Evolutionary conservation across 2,329 filamentous ascomycete species (phyloP).

Genomic region (Fusarium camptoceras): DNA sequence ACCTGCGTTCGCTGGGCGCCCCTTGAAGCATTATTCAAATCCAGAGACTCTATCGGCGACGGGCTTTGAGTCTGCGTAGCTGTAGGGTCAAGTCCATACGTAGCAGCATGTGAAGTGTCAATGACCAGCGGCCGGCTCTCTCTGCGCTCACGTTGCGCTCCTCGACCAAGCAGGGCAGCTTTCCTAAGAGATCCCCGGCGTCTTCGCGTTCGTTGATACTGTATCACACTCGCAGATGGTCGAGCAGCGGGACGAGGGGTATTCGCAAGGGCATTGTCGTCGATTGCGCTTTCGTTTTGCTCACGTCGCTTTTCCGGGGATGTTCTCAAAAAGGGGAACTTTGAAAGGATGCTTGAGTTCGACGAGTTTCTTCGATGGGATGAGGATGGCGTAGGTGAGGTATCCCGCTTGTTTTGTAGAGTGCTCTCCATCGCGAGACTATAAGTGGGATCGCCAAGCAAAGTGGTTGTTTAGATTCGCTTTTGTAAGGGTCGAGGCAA

Average conservation of each 20-base stretch:
- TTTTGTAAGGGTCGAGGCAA: constrained; percentile 10
- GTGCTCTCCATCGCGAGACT: constrained; percentile 33
- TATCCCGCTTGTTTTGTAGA: constrained; percentile 14
- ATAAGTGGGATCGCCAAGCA: background rate
- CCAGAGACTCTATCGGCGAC: constrained; percentile 53
- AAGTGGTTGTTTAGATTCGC: background rate
- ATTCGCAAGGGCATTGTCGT: constrained; percentile 51
- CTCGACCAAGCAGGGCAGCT: constrained; percentile 83
- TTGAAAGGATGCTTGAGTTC: constrained; percentile 72
- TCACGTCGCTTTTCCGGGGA: constrained; percentile 48
- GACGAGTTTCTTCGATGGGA: constrained; percentile 63
- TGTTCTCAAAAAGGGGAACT: constrained; percentile 74
- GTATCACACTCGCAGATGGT: constrained; percentile 49
- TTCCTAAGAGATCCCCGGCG: constrained; percentile 89
- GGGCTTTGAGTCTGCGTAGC: constrained; percentile 38
- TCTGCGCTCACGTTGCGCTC: constrained; percentile 70
- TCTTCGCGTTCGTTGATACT: constrained; percentile 68
- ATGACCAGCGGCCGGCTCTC: constrained; percentile 62
- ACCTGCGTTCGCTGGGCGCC: constrained; percentile 60
- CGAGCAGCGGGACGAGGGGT: constrained; percentile 48
- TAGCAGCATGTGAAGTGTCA: constrained; percentile 52
- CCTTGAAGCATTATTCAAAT: constrained; percentile 60
- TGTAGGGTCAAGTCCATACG: constrained; percentile 35
- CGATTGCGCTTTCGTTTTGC: constrained; percentile 54
- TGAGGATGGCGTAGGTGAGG: constrained; percentile 31